Evolutionary conservation across 208 protist genomes (phyloP), one percentile per base, ranked within the genome.

Genomic region (Vickermania spadyakhi): DNA sequence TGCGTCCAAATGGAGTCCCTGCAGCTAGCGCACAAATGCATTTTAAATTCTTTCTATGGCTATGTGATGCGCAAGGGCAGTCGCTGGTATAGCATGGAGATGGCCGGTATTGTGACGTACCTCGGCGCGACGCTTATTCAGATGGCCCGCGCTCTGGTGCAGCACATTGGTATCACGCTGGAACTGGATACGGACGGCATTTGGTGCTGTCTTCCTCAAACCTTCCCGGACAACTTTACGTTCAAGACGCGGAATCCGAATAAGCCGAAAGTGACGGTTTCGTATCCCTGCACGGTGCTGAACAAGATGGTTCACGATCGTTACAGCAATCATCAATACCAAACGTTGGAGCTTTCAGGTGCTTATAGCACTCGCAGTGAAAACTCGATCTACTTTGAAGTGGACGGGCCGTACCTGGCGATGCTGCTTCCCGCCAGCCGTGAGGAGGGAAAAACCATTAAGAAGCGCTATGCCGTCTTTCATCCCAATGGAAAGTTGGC

Each of bases 111-210:
- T 55, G 97, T 98, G 28, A 96, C 89, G 36, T 89, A 99, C 72
- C 97, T 96, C 11, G 99, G 99, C 52, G 97, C 97, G 11, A 91
- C 96, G n/a, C 98, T 99, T 56, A 99, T 99, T 88, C 98, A 96
- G 54, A 86, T 98, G 66, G 96, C 98, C 0, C 72, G 97, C 26
- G 64, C 96, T 25, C 75, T 99, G 11, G 89, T 99, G 3, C 96
- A 99, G 64, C 81, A 96, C 36, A 94, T 99, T 66, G 98, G 98
- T 22, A 79, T 95, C 14, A 96, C 98, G 14, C 93, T 99, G 0
- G 99, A 99, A 78, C 88, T 99, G 0, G 99, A 99, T 78, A 99
- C 99, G 13, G 99, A 99, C 83, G 99, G 99, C 64, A 99, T 99
- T 72, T 99, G 99, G 99, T 99, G 98, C 84, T 96, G 91, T 28